phyloP scores from a whole-genome alignment of 495 filamentous ascomycete genomes.

The Parathielavia appendiculata region DNA sequence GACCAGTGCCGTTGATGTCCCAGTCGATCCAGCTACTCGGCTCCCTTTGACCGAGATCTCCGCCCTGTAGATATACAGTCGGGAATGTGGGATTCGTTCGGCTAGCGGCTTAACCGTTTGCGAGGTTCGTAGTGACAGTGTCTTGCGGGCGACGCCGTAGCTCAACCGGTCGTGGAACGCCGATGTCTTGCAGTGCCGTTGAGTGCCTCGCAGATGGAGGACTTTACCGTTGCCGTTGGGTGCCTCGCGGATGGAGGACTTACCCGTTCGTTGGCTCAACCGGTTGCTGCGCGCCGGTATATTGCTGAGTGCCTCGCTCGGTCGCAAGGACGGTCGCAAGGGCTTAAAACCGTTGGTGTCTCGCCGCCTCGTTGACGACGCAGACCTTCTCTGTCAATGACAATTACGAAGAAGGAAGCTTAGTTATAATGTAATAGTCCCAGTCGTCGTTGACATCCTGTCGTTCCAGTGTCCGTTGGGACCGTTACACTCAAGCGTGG shows the following conservation, averaged over 20 bases:
- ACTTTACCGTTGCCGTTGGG: background rate
- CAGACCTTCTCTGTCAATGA: background rate
- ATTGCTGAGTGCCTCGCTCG: background rate
- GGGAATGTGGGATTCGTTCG: background rate
- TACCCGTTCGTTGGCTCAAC: background rate
- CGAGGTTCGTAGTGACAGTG: background rate
- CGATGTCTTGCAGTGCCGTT: background rate
- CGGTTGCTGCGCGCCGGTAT: background rate
- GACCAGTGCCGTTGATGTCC: background rate
- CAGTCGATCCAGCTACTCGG: background rate
- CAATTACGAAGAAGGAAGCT: background rate
- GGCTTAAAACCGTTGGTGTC: background rate
- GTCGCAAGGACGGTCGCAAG: background rate
- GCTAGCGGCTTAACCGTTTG: background rate
- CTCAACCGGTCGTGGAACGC: background rate
- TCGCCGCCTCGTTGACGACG: background rate
- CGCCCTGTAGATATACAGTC: background rate
- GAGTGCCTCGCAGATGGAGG: background rate
- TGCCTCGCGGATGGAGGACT: background rate
- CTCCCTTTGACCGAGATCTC: background rate
- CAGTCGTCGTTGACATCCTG: background rate
- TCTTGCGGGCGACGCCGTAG: background rate
- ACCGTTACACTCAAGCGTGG: conserved; percentile 7
- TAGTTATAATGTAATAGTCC: conserved; percentile 3
- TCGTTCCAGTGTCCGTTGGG: background rate